Percentiles rank a stretch among this genome's conserved stretches.
Conservation (phyloP, 768 basidiomycete species). For the Chiua virens region DNA sequence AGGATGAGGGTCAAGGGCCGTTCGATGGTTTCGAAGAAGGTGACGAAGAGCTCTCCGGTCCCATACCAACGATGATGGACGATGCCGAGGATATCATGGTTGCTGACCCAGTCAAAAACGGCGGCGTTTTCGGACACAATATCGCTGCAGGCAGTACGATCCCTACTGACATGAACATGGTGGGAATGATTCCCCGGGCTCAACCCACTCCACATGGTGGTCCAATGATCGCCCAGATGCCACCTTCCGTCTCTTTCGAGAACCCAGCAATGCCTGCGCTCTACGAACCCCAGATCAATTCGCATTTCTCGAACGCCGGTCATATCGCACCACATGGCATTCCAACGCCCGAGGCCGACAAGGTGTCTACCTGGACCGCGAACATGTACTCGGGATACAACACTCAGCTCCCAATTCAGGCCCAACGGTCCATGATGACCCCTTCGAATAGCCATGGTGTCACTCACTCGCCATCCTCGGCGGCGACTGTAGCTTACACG, state of each 20-base stretch:
- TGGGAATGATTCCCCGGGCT: constrained; percentile 25
- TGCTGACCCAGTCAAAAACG: constrained; percentile 32
- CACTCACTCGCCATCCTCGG: too few species aligned
- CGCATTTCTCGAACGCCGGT: constrained; percentile 26
- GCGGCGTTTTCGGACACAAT: constrained; percentile 31
- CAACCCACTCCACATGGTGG: constrained; percentile 28
- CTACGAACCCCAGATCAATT: constrained; percentile 40
- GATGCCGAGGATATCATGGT: constrained; percentile 32
- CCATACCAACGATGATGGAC: constrained; percentile 27
- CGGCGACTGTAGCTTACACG: constrained; percentile 8
- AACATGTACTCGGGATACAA: constrained; percentile 31
- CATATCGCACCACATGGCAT: constrained; percentile 24
- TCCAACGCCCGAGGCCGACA: constrained; percentile 23
- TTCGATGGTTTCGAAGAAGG: constrained; percentile 41
- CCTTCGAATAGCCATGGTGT: constrained; percentile 42
- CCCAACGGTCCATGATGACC: constrained; percentile 40
- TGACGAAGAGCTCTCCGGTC: constrained; percentile 38
- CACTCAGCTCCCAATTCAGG: constrained; percentile 25
- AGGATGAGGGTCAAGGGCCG: constrained; percentile 44
- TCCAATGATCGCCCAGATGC: constrained; percentile 48
- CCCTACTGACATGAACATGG: constrained; percentile 25
- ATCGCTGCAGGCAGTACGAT: constrained; percentile 32
- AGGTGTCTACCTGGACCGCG: constrained; percentile 31
- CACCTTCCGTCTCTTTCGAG: constrained; percentile 46
- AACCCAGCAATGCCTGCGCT: constrained; percentile 50